Evolutionary conservation across 148 eudicot genomes (phyloP).

Genomic region (Rhododendron kiyosumense): DNA sequence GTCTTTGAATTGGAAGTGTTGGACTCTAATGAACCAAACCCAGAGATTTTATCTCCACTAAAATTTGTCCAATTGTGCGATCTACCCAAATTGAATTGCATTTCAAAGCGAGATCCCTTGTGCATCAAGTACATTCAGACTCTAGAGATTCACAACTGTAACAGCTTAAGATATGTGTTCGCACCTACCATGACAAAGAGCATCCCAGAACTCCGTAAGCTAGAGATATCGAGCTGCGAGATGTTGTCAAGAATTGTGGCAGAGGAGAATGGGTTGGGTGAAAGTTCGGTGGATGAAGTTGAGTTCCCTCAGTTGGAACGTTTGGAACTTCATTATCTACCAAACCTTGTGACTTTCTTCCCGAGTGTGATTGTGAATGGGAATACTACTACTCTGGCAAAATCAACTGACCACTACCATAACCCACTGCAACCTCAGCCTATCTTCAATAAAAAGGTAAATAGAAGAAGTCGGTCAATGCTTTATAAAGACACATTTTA

Average conservation of each 20-base stretch:
- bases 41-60: neutral
- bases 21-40: neutral
- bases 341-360: neutral
- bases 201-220: neutral
- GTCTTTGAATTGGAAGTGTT: neutral
- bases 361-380: neutral
- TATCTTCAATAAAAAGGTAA: no score
- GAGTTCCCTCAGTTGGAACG: neutral
- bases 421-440: no score
- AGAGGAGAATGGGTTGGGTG: neutral
- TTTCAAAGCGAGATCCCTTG: neutral
- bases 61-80: no score
- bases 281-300: neutral
- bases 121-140: no score
- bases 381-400: neutral
- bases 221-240: neutral
- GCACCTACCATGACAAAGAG: neutral
- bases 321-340: neutral
- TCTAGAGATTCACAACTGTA: no score
- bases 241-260: neutral
- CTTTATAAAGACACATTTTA: no score
- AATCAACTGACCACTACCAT: no score
- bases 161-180: no score
- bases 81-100: neutral
- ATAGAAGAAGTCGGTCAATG: no score